Base-by-base conservation (phyloP, 192 early-diverging fungal species). In the Phlyctochytrium planicorne region DNA sequence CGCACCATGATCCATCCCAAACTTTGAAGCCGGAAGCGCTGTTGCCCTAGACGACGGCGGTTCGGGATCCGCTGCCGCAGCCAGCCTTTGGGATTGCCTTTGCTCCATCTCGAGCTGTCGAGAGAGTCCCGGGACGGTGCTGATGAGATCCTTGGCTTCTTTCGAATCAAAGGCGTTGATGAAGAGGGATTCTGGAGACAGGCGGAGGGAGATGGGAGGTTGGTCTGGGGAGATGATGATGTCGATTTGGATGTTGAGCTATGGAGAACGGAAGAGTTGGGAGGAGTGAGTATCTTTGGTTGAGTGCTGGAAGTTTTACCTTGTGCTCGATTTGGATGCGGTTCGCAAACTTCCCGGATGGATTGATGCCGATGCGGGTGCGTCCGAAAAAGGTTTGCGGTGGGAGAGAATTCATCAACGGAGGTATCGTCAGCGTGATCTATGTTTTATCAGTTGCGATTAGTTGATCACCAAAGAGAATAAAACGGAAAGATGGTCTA, bases 241-340 rank as follows among this genome's bases (percentile, higher is more conserved):
- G 20, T 6, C 20, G 40, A 47, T 47, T 47, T 6, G 20, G 40
- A 47, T 47, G 40, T 6, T 47, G 40, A 47, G 6, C 40, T 47
- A 20, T n/a, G n/a, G n/a, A n/a, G n/a, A n/a, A n/a, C n/a, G n/a
- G n/a, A n/a, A 47, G 40, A 47, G 20, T 47, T 47, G 40, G 40
- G 40, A 60, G 68, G 30, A 69, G 68, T 33, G 60, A 12, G 47
- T 34, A 31, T 27, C 60, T 60, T 16, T 50, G n/a, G n/a, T 29
- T 52, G 10, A 60, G 31, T 27, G 25, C 40, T 37, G 68, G 14
- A 53, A 31, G 27, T 24, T n/a, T 27, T n/a, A 71, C 69, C 69
- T 71, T 71, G 32, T 71, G 69, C 35, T 71, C 63, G 36, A 71
- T 71, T 30, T 65, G 52, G 10, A 71, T 53, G 1, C 69, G 25